Conservation (phyloP, 495 filamentous ascomycete genomes). For the Rostrohypoxylon terebratum region DNA sequence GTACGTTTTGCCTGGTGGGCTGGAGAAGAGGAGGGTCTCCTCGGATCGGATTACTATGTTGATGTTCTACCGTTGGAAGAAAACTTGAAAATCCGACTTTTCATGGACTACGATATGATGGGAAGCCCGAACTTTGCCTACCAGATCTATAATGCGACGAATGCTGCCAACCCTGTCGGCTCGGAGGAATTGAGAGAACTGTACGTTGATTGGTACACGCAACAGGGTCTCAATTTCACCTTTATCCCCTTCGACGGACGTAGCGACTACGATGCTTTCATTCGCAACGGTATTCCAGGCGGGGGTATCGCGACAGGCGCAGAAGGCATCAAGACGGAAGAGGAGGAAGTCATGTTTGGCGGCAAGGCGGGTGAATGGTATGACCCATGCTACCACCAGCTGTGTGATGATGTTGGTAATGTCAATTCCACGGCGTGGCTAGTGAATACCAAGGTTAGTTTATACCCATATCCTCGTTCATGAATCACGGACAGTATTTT, state of each 20-base stretch:
- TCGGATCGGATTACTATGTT: constrained; percentile 68
- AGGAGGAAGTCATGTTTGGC: constrained; percentile 64
- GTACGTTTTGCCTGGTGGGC: constrained; percentile 70
- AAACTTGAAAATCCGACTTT: constrained; percentile 66
- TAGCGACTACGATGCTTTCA: constrained; percentile 68
- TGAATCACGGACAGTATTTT: neutral
- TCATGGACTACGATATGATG: constrained; percentile 72
- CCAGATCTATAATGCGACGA: constrained; percentile 63
- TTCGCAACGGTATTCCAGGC: constrained; percentile 63
- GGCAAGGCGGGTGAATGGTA: constrained; percentile 64
- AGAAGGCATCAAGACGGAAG: constrained; percentile 66
- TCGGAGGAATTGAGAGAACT: constrained; percentile 64
- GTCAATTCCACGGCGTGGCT: constrained; percentile 65
- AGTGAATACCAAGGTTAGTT: constrained; percentile 63
- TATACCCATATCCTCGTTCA: neutral
- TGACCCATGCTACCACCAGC: constrained; percentile 68
- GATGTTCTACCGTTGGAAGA: constrained; percentile 59
- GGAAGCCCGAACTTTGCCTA: constrained; percentile 67
- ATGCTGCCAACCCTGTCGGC: constrained; percentile 61
- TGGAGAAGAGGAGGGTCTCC: constrained; percentile 68
- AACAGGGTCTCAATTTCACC: constrained; percentile 62
- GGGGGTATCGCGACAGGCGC: constrained; percentile 72
- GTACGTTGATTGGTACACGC: constrained; percentile 63
- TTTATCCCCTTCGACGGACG: constrained; percentile 68
- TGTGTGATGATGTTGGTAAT: constrained; percentile 65